A percentile compares a stretch with the other conserved stretches of the same genome.
Evolutionary conservation across 257 asterid species (phyloP).

Genomic region (Lycium ferocissimum): DNA sequence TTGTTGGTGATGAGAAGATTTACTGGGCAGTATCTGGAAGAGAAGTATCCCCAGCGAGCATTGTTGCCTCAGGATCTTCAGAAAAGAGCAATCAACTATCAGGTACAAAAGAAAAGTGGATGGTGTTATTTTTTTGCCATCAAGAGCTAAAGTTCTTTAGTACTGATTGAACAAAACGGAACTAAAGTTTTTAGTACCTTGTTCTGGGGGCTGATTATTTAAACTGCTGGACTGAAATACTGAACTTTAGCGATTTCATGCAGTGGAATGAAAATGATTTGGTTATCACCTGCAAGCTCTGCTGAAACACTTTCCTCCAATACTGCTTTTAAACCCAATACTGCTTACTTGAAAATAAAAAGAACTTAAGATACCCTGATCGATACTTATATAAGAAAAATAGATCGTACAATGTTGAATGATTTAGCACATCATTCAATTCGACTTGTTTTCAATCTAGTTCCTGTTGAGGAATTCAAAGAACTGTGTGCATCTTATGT

Average conservation of each 20-base stretch:
- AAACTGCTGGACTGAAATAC: background rate
- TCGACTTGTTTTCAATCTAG: constrained; percentile 10
- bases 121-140: background rate
- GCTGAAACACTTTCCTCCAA: background rate
- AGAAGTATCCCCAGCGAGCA: constrained; percentile 84
- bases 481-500: background rate
- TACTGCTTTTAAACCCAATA: background rate
- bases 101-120: constrained; percentile 46
- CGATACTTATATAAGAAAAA: background rate
- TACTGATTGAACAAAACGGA: background rate
- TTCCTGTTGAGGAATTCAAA: background rate
- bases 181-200: background rate
- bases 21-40: constrained; percentile 76
- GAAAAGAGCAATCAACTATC: constrained; percentile 63
- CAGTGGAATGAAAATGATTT: constrained; percentile 19
- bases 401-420: background rate
- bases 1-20: background rate
- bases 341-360: background rate
- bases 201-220: background rate
- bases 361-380: background rate
- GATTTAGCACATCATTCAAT: constrained; percentile 5
- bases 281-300: constrained; percentile 15
- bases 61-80: constrained; percentile 81
- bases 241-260: background rate
- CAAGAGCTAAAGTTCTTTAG: constrained; percentile 12